Base-by-base conservation (phyloP, 2,329 filamentous ascomycete species). In the Myotisia sp. region DNA sequence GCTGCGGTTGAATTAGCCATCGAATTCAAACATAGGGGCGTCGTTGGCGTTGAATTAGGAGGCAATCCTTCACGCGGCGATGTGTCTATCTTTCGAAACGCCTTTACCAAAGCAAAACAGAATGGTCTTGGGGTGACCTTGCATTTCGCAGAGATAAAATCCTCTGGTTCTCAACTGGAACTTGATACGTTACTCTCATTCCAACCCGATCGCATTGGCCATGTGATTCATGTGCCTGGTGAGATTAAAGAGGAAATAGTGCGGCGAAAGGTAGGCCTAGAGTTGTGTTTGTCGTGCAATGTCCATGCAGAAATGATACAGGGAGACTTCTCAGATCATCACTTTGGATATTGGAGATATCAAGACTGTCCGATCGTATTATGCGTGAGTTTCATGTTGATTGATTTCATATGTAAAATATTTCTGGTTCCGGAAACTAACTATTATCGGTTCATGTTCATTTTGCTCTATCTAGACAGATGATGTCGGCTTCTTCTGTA, bases 401-500 rank as follows among this genome's bases (percentile, higher is more conserved):
- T 7, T n/a, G 14, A 8, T 2, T 24, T 24, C n/a, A n/a, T n/a
- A n/a, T n/a, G n/a, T n/a, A n/a, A n/a, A n/a, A n/a, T n/a, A n/a
- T n/a, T n/a, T n/a, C n/a, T n/a, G n/a, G n/a, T n/a, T n/a, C n/a
- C n/a, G n/a, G n/a, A n/a, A n/a, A n/a, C n/a, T n/a, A n/a, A n/a
- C n/a, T n/a, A n/a, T n/a, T n/a, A n/a, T n/a, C n/a, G n/a, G n/a
- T n/a, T n/a, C n/a, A n/a, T n/a, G n/a, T n/a, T n/a, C n/a, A n/a
- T n/a, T n/a, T n/a, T n/a, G n/a, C n/a, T 24, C 14, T 17, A 18
- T 16, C 26, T 40, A 85, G 79, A 90, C 82, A 1, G 83, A 90
- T 50, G 81, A 90, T 47, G 77, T 87, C 6, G 83, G 81, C 2
- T 73, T 90, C 14, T 90, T 90, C 47, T 76, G 76, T 32, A 86